phyloP scores from a whole-genome alignment of 306 rosid species.

The Phaseolus lunatus region DNA sequence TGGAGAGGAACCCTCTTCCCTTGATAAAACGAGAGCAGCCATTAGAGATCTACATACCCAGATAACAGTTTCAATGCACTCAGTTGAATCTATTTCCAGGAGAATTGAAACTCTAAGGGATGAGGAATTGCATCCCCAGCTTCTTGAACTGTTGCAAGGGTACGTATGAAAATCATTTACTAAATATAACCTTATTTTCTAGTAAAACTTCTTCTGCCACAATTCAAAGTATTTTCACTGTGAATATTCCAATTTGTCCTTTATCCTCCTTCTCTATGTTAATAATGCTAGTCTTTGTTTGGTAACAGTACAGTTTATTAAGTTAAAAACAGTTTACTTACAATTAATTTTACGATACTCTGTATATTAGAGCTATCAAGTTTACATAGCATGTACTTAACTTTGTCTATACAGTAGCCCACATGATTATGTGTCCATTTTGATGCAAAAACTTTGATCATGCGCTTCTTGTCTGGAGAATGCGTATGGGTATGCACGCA shows the following conservation, averaged over 20 bases:
- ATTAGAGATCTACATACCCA: conserved; percentile 83
- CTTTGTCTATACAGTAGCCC: background rate
- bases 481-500: background rate
- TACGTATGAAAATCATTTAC: conserved; percentile 47
- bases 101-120: conserved; percentile 90
- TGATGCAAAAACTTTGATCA: background rate
- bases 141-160: conserved; percentile 79
- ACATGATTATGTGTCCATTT: background rate
- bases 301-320: background rate
- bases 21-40: conserved; percentile 76
- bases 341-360: conserved; percentile 4
- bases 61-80: conserved; percentile 91
- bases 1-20: conserved; percentile 71
- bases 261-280: background rate
- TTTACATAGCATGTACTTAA: background rate
- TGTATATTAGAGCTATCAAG: background rate
- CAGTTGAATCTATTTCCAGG: conserved; percentile 80
- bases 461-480: conserved; percentile 6
- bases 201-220: conserved; percentile 15
- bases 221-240: conserved; percentile 18
- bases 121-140: conserved; percentile 93
- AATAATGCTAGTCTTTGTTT: background rate
- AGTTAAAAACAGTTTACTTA: conserved; percentile 4
- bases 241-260: conserved; percentile 23
- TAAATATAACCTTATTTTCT: conserved; percentile 14